Base-by-base conservation (phyloP, 352 stramenopile species). In the Pythium monospermum region DNA sequence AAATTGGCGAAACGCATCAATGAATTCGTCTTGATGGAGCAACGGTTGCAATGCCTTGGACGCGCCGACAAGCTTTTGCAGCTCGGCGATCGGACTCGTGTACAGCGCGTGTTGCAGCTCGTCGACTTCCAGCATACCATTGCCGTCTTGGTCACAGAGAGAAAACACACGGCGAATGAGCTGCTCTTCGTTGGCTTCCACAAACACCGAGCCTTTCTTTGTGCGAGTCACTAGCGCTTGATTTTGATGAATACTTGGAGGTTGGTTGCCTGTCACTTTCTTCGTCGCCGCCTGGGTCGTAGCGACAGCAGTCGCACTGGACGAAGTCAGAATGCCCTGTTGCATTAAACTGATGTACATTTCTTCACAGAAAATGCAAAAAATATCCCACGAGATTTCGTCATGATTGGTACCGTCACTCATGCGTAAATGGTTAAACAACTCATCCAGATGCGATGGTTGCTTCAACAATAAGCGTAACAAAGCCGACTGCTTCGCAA, bases 1-100 rank as follows among this genome's bases (percentile, higher is more conserved):
- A 36, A 87, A 84, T 26, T 66, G 68, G 1, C 49, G 59, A 39
- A 91, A 88, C 32, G 79, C 79, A 18, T 76, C 64, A 44, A 85
- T 69, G 42, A 91, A 88, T 26, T 73, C 55, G 39, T 73, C 30
- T 25, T 91, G 53, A 15, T 79, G 71, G 8, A 88, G 41, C 41
- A 91, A 56, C 8, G 76, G 79, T 30, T 84, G 71, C 4, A 91
- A 47, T 12, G 74, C 73, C 18, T 57, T 70, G 2, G 74, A 88
- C 3, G 60, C 48, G 21, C 42, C 42, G 3, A 91, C 70, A 19
- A 87, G 59, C 1, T 30, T 21, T 26, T 59, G 42, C 0, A 85
- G 61, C 40, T 45, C 51, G 6, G 50, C 40, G 12, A 57, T 50
- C 22, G 59, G 30, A 3, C 48, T 76, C 0, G 64, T 52, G 33